Conservation (phyloP, 495 filamentous ascomycete species). For the Penicillium macrosclerotiorum region DNA sequence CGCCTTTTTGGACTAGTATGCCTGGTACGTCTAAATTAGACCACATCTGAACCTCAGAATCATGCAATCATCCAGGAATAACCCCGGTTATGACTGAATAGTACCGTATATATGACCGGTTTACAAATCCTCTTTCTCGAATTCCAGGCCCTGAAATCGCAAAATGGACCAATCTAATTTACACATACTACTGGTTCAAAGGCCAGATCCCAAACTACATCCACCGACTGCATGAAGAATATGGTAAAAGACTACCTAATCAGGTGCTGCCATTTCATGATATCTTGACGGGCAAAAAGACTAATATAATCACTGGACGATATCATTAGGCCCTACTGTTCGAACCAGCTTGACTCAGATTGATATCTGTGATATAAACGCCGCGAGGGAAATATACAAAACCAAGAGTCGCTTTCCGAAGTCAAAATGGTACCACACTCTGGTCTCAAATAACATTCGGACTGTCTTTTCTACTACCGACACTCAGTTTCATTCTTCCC, state of each 20-base stretch:
- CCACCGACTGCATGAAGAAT: conserved; percentile 42
- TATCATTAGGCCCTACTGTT: conserved; percentile 41
- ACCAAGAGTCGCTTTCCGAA: conserved; percentile 30
- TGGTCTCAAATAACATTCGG: conserved; percentile 12
- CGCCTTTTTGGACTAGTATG: not conserved
- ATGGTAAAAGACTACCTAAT: no score
- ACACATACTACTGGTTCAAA: conserved; percentile 30
- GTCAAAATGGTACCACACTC: conserved; percentile 17
- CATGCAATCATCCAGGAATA: not conserved
- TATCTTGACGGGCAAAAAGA: no score
- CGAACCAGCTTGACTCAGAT: conserved; percentile 37
- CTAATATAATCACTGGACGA: no score
- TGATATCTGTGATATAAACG: conserved; percentile 34
- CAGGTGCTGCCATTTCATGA: no score
- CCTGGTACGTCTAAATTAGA: not conserved
- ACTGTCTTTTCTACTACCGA: conserved; percentile 35
- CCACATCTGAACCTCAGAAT: no score
- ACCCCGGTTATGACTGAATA: not conserved
- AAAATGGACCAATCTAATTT: conserved; percentile 32
- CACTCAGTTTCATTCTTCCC: conserved; percentile 25
- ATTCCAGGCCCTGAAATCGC: conserved; percentile 28
- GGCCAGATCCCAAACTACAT: conserved; percentile 35
- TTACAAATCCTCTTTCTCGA: conserved; percentile 16
- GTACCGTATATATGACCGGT: conserved; percentile 5
- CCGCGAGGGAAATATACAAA: conserved; percentile 40